Base-by-base conservation (phyloP, 306 rosid species). In the Echinosophora koreensis region DNA sequence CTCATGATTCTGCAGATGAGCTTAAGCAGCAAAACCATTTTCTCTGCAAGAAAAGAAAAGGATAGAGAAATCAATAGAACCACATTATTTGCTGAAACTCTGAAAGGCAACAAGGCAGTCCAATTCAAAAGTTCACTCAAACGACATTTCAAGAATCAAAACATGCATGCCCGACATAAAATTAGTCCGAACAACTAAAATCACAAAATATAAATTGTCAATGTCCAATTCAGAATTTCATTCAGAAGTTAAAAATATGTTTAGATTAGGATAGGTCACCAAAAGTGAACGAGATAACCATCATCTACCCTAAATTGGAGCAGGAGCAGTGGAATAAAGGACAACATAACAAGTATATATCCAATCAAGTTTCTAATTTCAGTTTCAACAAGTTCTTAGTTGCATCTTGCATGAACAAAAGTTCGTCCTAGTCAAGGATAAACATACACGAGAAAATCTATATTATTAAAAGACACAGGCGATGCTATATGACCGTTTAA, bases 11-110 rank as follows among this genome's bases (percentile, higher is more conserved):
- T 0, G 90, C 87, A 47, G 81, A 4, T 8, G 79, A 0, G 51
- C 66, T 28, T 60, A 87, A 62, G 90, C 96, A 92, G 94, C 96
- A 92, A 74, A 91, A 85, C 97, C 97, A 92, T 86, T 90, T 90
- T 80, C 80, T 92, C 94, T 90, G 91, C 84, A 81, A 17, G 38
- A 32, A 28, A 44, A 66, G 46, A 56, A 34, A 47, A 38, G 5
- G 10, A 71, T 12, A 17, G 41, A 58, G 17, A 52, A 63, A 76
- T 16, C 75, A 41, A 55, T 51, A 66, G 41, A 66, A 38, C 16
- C 34, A 8, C 11, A 12, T 34, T 55, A 41, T 15, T 18, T 22
- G 22, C 55, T 6, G 12, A 35, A n/a, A 42, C 30, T 28, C 30
- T 28, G 30, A 28, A 28, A 28, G 30, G 30, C 30, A n/a, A n/a